phyloP scores from a whole-genome alignment of 2,329 filamentous ascomycete species.

The Alternaria sp. region DNA sequence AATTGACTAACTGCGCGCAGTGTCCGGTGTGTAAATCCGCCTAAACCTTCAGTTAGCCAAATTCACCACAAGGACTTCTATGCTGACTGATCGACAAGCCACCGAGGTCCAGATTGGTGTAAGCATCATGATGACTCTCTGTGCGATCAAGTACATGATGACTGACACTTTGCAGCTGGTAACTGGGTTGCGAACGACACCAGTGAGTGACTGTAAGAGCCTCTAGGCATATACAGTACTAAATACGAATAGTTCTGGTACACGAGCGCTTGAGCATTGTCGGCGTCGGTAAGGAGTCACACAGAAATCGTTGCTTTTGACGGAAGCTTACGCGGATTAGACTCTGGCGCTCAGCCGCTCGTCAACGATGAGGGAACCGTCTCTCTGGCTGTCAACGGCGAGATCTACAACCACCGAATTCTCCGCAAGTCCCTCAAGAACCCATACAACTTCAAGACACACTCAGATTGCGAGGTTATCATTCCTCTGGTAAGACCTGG shows the following conservation, averaged over 20 bases:
- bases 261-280: slow-evolving; percentile 98
- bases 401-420: slow-evolving; percentile 99
- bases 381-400: slow-evolving; percentile 95
- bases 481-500: slow-evolving; percentile 81
- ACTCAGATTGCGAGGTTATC: slow-evolving; percentile 98
- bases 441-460: slow-evolving; percentile 96
- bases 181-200: slow-evolving; percentile 90
- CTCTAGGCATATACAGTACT: slow-evolving; percentile 21
- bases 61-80: background rate
- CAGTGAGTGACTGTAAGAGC: slow-evolving; percentile 63
- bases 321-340: slow-evolving; percentile 58
- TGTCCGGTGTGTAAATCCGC: slow-evolving; percentile 65
- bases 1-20: slow-evolving; percentile 61
- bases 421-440: slow-evolving; percentile 86
- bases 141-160: slow-evolving; percentile 41
- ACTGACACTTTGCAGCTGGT: slow-evolving; percentile 70
- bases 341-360: slow-evolving; percentile 94
- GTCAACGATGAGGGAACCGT: slow-evolving; percentile 90
- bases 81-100: slow-evolving; percentile 47
- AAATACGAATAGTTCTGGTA: slow-evolving; percentile 70
- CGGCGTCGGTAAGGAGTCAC: slow-evolving; percentile 78
- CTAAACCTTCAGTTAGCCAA: background rate
- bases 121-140: slow-evolving; percentile 58
- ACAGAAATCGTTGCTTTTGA: slow-evolving; percentile 18
- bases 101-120: slow-evolving; percentile 99